These are phyloP conservation scores for Neofusicoccum cordaticola DNA, from an alignment of 2,329 filamentous ascomycete genomes.

Conservation along the genomic window DNA sequence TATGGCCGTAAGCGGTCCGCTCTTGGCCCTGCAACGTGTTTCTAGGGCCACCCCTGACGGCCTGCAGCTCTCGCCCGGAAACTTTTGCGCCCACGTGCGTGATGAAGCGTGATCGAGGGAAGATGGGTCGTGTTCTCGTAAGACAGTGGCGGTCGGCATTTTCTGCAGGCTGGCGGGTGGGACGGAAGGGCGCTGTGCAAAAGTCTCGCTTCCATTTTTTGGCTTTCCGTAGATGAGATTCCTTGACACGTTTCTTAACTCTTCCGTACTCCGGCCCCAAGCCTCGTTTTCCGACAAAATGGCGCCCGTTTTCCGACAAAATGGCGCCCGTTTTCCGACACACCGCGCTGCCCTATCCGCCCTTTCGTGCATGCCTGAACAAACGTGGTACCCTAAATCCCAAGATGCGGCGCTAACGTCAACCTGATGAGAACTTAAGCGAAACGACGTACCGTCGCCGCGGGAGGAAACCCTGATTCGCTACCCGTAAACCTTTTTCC, in stretches of 20 bases:
- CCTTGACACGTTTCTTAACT: not conserved
- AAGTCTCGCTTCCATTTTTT: slow-evolving; percentile 9
- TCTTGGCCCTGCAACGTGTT: not conserved
- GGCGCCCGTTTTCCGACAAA: not conserved
- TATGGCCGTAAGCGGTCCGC: not conserved
- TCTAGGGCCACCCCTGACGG: not conserved
- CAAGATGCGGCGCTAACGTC: slow-evolving; percentile 12
- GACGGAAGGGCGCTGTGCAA: not conserved
- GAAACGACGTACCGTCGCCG: slow-evolving; percentile 13
- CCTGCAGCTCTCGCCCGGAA: not conserved
- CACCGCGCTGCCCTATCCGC: not conserved
- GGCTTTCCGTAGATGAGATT: slow-evolving; percentile 10
- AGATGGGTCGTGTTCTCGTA: not conserved
- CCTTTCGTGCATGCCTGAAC: not conserved
- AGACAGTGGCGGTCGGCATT: not conserved
- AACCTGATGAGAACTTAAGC: slow-evolving; percentile 8
- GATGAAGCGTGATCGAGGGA: not conserved
- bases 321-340: not conserved
- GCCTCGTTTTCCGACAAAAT: not conserved
- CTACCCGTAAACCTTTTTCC: slow-evolving; percentile 12
- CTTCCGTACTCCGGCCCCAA: not conserved
- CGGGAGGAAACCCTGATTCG: slow-evolving; percentile 14
- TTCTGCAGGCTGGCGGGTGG: not conserved
- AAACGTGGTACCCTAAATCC: slow-evolving; percentile 8
- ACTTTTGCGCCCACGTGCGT: slow-evolving; percentile 7